Evolutionary conservation across 1,139 yeast genomes (phyloP), one percentile per base, ranked within the genome.

Genomic region (Meyerozyma sp.): DNA sequence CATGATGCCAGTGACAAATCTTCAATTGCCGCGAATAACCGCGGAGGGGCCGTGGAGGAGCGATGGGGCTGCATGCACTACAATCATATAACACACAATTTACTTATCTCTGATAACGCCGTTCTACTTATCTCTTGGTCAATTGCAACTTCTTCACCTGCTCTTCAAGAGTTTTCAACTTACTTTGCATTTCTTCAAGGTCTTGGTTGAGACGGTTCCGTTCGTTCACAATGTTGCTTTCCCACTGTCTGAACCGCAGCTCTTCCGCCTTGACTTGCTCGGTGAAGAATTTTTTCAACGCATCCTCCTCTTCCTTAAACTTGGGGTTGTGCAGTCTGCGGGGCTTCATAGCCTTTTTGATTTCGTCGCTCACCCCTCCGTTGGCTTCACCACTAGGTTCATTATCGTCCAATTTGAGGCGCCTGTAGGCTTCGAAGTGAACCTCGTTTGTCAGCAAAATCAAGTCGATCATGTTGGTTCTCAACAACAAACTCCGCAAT

Each of bases 191-290:
- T 55, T 86, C 90, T 58, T 91, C 97, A 59, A 94, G 77, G 65
- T 93, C 98, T 66, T 84, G 87, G 68, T 93, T 93, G 63, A 94
- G 78, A 64, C 96, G 82, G 66, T 90, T 89, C 68, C 97, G 84
- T 70, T 91, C 98, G 55, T 87, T 88, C 51, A 90, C 94, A 55
- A 93, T 88, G 62, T 91, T 91, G 55, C 90, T 88, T 68, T 91
- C 98, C 98, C 98, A 93, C 72, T 91, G 96, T 73, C 95, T 84
- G 70, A 93, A 94, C 62, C 98, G 79, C 59, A 88, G 95, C 61
- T 94, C 98, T 69, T 93, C 98, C 41, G 89, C 88, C 70, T 91
- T 90, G 50, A 94, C 96, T 70, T 93, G 98, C 63, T 91, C 98
- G n/a, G 98, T 93, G 68, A 93, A 93, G 64, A 87, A 86, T 67